A percentile compares a stretch with the other conserved stretches of the same genome.
These are phyloP conservation scores for Phellinidium pouzarii DNA, from an alignment of 1,284 basidiomycete species.

Conservation along the genomic window DNA sequence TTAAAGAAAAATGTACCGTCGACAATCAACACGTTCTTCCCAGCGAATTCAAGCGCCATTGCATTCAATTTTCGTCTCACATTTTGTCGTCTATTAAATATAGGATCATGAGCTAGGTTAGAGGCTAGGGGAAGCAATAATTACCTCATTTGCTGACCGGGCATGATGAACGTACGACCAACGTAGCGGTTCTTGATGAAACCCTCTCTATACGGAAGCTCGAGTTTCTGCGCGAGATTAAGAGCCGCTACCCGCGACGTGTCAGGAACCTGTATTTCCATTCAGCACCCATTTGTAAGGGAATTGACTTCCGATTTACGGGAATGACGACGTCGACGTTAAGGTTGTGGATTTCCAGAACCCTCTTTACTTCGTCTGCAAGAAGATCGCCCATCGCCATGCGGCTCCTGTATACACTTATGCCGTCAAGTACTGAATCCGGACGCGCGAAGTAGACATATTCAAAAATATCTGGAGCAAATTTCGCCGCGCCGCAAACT, in stretches of 20 bases:
- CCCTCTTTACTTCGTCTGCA: constrained; percentile 78
- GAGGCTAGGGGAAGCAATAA: constrained; percentile 1
- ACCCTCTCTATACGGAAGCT: constrained; percentile 93
- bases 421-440: constrained; percentile 95
- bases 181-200: constrained; percentile 99
- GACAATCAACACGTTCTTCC: constrained; percentile 92
- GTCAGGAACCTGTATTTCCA: constrained; percentile 69
- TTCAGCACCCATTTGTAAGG: constrained; percentile 10
- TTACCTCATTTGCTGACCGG: constrained; percentile 88
- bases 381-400: constrained; percentile 99
- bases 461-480: constrained; percentile 99
- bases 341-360: constrained; percentile 65
- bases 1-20: constrained; percentile 60
- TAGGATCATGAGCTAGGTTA: not conserved
- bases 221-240: constrained; percentile 88
- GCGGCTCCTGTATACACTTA: constrained; percentile 94
- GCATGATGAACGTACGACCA: constrained; percentile 99
- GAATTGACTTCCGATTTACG: constrained; percentile 38
- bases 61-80: constrained; percentile 96
- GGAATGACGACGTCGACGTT: constrained; percentile 95
- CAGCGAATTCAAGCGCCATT: constrained; percentile 97
- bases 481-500: constrained; percentile 62
- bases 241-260: constrained; percentile 95
- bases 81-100: constrained; percentile 71
- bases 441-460: constrained; percentile 98